Evolutionary conservation across 2,329 filamentous ascomycete genomes (phyloP).

Genomic region (Plectosphaerella sp.): DNA sequence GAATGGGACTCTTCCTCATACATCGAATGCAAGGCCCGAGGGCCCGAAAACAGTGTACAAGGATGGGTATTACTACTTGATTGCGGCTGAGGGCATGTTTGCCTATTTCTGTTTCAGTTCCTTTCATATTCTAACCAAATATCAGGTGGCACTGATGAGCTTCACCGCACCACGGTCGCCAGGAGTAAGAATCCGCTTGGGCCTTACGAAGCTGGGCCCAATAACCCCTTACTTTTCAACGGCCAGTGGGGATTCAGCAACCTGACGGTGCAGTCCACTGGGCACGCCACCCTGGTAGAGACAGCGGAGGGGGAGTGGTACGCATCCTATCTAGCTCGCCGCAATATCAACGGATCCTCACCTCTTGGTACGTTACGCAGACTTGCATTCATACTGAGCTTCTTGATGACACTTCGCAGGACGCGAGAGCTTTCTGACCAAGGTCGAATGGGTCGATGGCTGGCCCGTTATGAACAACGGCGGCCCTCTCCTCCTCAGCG

Average conservation of each 20-base stretch:
- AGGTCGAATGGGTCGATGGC: constrained; percentile 14
- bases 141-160: constrained; percentile 32
- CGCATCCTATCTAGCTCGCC: constrained; percentile 13
- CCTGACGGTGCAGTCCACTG: constrained; percentile 12
- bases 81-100: constrained; percentile 4
- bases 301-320: constrained; percentile 14
- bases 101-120: too few species aligned
- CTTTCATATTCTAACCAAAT: not conserved
- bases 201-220: constrained; percentile 29
- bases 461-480: constrained; percentile 16
- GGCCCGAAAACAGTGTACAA: constrained; percentile 8
- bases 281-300: constrained; percentile 14
- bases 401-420: not conserved
- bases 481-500: constrained; percentile 4
- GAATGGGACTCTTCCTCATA: constrained; percentile 15
- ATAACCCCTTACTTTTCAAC: constrained; percentile 26
- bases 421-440: constrained; percentile 14
- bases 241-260: constrained; percentile 7
- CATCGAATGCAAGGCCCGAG: constrained; percentile 10
- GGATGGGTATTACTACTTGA: constrained; percentile 3
- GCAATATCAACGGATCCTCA: constrained; percentile 10
- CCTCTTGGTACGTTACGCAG: constrained; percentile 6
- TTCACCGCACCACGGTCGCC: constrained; percentile 31
- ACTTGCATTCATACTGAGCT: too few species aligned
- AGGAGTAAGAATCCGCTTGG: constrained; percentile 26